Percentiles rank a stretch among this genome's conserved stretches.
These are phyloP conservation scores for Cladophialophora bantiana DNA, from an alignment of 2,329 filamentous ascomycete species.

Conservation along the genomic window DNA sequence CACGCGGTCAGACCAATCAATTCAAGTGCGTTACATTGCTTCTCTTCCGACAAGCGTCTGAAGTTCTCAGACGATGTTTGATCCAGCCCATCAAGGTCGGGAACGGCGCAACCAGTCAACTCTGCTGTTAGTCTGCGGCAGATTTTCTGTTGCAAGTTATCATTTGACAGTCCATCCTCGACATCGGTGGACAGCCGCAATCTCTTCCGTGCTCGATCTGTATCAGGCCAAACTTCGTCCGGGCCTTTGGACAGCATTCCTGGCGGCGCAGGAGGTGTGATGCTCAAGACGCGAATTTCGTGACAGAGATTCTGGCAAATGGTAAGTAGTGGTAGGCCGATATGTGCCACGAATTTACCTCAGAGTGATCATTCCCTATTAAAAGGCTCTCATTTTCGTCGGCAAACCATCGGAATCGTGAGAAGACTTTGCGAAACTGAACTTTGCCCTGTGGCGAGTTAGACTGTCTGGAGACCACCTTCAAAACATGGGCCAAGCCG, in stretches of 20 bases:
- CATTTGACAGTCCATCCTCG: constrained; percentile 39
- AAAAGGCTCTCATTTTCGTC: constrained; percentile 20
- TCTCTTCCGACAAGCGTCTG: constrained; percentile 54
- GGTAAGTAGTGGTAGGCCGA: constrained; percentile 3
- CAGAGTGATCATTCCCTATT: constrained; percentile 5
- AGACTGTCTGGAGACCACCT: constrained; percentile 25
- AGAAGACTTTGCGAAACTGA: constrained; percentile 28
- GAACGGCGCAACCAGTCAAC: constrained; percentile 47
- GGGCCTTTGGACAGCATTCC: constrained; percentile 15
- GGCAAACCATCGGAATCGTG: constrained; percentile 20
- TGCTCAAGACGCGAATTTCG: constrained; percentile 24
- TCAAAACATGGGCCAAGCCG: constrained; percentile 24
- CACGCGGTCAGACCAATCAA: constrained; percentile 66
- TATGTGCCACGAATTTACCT: constrained; percentile 18
- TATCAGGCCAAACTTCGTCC: constrained; percentile 32
- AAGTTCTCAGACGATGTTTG: constrained; percentile 55
- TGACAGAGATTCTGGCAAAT: constrained; percentile 18
- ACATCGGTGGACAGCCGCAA: constrained; percentile 46
- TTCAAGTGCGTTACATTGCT: constrained; percentile 62
- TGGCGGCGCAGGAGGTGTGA: constrained; percentile 11
- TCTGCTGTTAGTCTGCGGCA: constrained; percentile 44
- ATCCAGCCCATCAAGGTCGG: constrained; percentile 51
- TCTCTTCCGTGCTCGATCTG: constrained; percentile 46
- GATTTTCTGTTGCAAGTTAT: constrained; percentile 42
- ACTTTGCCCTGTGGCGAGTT: constrained; percentile 18